Evolutionary conservation across 495 filamentous ascomycete genomes (phyloP).

Genomic region (Talaromyces trachyspermus): DNA sequence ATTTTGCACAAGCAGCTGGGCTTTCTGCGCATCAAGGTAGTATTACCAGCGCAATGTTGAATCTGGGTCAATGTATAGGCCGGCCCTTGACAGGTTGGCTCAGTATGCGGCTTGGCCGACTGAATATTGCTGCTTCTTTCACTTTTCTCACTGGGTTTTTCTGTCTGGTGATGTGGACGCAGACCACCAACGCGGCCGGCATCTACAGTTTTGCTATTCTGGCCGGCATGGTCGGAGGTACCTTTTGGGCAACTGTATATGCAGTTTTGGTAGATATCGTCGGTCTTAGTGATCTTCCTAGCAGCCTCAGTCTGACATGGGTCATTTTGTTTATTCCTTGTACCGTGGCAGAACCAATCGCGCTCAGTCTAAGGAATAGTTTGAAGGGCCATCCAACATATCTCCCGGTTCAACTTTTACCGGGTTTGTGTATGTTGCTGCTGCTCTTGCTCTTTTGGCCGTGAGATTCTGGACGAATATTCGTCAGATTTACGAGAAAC

Average conservation of each 20-base stretch:
- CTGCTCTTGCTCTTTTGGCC: constrained; percentile 42
- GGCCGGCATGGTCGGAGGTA: constrained; percentile 62
- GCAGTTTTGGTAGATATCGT: constrained; percentile 76
- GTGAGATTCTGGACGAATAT: constrained; percentile 37
- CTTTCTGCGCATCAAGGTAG: constrained; percentile 61
- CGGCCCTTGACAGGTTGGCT: constrained; percentile 68
- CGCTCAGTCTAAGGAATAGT: constrained; percentile 50
- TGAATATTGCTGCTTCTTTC: constrained; percentile 63
- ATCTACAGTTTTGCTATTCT: constrained; percentile 66
- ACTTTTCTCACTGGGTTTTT: constrained; percentile 59
- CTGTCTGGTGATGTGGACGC: constrained; percentile 70
- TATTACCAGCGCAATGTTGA: constrained; percentile 64
- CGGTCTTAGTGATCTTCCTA: constrained; percentile 62
- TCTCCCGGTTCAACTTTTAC: constrained; percentile 60
- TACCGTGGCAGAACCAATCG: constrained; percentile 71
- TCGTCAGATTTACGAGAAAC: background rate
- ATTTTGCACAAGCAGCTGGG: constrained; percentile 64
- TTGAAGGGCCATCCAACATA: constrained; percentile 42
- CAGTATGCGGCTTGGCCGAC: constrained; percentile 61
- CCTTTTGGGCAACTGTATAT: constrained; percentile 62
- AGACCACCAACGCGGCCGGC: constrained; percentile 55
- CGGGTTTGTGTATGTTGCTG: constrained; percentile 60
- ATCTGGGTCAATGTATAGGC: constrained; percentile 61
- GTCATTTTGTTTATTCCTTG: constrained; percentile 61
- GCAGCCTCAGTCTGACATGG: constrained; percentile 74